Evolutionary conservation across 345 rosid genomes (phyloP).

Genomic region (Euclidium syriacum): DNA sequence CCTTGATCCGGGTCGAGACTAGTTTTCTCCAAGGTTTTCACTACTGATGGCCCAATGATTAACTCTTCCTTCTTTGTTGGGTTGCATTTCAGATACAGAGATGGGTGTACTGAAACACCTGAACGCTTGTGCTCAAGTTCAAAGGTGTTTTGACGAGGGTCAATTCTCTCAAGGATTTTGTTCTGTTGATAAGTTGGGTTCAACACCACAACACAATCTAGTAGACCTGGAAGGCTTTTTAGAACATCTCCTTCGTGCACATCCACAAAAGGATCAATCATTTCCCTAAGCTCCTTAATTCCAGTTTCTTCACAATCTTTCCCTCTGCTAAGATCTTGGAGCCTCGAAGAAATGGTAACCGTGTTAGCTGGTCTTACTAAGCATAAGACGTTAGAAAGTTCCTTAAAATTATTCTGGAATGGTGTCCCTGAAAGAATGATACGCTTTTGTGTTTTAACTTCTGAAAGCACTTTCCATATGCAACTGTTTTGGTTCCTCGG

Average conservation of each 20-base stretch:
- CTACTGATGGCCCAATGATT: neutral
- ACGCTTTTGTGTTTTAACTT: too few species aligned
- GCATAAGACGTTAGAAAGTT: slow-evolving; percentile 39
- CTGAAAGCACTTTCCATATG: too few species aligned
- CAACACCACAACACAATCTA: slow-evolving; percentile 39
- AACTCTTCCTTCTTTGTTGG: neutral
- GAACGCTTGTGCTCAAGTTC: too few species aligned
- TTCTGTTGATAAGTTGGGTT: too few species aligned
- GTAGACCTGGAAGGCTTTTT: slow-evolving; percentile 50
- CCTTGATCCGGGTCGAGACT: slow-evolving; percentile 35
- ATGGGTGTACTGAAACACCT: too few species aligned
- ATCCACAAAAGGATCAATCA: too few species aligned
- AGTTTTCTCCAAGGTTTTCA: slow-evolving; percentile 8
- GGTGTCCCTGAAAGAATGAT: too few species aligned
- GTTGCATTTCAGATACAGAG: neutral
- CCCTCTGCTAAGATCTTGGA: slow-evolving; percentile 24
- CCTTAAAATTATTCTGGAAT: too few species aligned
- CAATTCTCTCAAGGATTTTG: too few species aligned
- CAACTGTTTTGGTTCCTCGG: slow-evolving; percentile 40
- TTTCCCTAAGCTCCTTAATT: too few species aligned
- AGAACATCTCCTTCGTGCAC: slow-evolving; percentile 47
- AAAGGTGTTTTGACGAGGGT: too few species aligned
- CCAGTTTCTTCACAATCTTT: too few species aligned
- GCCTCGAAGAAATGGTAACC: neutral
- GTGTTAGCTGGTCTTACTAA: slow-evolving; percentile 37